Evolutionary conservation across 164 flowering plant genomes (phyloP), one percentile per base, ranked within the genome.

Genomic region (Warburgia ugandensis): DNA sequence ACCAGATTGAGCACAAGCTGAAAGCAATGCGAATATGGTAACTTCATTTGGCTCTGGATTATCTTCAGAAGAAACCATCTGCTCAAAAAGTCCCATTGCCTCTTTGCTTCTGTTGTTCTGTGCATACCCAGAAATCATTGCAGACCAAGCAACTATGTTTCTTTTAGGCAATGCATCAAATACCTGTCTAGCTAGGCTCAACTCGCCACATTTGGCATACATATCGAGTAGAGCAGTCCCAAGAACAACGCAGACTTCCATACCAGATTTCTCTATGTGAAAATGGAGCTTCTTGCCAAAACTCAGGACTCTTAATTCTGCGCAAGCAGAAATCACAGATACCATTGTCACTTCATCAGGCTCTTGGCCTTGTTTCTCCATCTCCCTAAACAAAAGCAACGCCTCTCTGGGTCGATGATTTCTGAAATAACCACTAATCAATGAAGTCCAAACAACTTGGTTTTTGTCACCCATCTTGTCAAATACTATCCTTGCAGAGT

Each of bases 81-180:
- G 9, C 25, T 35, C 65, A 58, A 73, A 77, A 40, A 71, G 38
- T 19, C 68, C 46, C 30, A 73, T 35, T 45, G 70, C 78, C 13
- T 50, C 49, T 40, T 68, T 30, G 8, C 72, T 60, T 9, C 42
- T 46, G 46, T 50, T 49, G 2, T 45, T 47, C 40, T 60, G 70
- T 5, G 68, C 52, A 32, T 45, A 64, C 26, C 81, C 81, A 0
- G 68, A 60, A 37, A 77, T 74, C 77, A 77, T 63, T 2, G 73
- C 67, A 5, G 77, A 74, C 78, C 75, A 77, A 71, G 79, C 58
- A 17, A 71, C 64, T 25, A 61, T 23, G 45, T 63, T 68, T 36
- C 39, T 63, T 29, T 17, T 25, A 5, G 50, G 59, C 69, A 66
- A 61, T 7, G 45, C 48, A 4, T 60, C 52, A 9, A 59, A 77